Evolutionary conservation across 2,329 filamentous ascomycete species (phyloP).

Genomic region (Alternaria gansuensis): DNA sequence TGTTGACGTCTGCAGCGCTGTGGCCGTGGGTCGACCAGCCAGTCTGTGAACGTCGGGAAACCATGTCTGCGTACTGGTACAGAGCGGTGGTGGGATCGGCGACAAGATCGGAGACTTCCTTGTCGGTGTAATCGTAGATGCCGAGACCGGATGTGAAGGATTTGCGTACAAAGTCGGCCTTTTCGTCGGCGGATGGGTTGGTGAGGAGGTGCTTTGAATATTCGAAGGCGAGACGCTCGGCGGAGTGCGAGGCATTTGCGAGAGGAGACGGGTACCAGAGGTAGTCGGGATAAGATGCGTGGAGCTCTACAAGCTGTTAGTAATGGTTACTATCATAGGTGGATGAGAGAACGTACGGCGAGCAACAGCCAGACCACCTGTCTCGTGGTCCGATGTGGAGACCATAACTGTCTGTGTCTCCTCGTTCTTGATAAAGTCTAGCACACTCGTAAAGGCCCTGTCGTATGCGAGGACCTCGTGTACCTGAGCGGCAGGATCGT

Average conservation of each 20-base stretch:
- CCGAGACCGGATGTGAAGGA: conserved; percentile 77
- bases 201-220: conserved; percentile 68
- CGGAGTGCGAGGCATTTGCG: conserved; percentile 78
- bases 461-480: conserved; percentile 97
- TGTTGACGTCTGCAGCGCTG: conserved; percentile 89
- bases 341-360: conserved; percentile 66
- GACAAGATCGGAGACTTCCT: conserved; percentile 74
- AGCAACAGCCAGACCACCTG: conserved; percentile 84
- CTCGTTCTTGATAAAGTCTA: conserved; percentile 83
- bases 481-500: conserved; percentile 65
- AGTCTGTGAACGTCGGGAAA: conserved; percentile 85
- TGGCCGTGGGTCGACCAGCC: conserved; percentile 97
- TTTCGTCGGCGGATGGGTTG: conserved; percentile 41
- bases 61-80: conserved; percentile 79
- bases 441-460: conserved; percentile 79
- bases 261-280: conserved; percentile 85
- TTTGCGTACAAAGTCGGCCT: conserved; percentile 69
- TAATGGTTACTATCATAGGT: background rate
- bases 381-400: conserved; percentile 94
- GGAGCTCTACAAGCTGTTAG: conserved; percentile 59
- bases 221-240: conserved; percentile 72
- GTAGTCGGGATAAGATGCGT: conserved; percentile 71
- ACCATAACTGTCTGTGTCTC: conserved; percentile 81
- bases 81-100: conserved; percentile 65
- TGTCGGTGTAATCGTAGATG: conserved; percentile 74